These are phyloP conservation scores for Porodaedalea pini DNA, from an alignment of 1,284 basidiomycete species.

Conservation along the genomic window DNA sequence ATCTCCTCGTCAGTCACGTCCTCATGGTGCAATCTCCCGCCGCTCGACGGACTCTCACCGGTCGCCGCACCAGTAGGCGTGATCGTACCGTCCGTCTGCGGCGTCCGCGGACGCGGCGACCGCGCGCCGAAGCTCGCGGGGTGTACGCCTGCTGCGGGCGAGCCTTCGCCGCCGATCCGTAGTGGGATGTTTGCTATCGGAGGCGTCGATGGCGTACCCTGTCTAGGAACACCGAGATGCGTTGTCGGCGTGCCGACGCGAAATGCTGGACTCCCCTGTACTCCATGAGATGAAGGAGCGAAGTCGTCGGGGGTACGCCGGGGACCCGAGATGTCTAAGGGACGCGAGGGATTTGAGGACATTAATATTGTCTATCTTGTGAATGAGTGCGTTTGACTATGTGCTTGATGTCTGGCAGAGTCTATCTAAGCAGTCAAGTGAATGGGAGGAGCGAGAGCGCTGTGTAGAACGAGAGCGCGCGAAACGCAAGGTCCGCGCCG, in stretches of 20 bases:
- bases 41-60: constrained; percentile 2
- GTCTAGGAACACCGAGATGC: background rate
- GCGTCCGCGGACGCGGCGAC: constrained; percentile 2
- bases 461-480: too few relatives aligned
- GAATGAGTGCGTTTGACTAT: background rate
- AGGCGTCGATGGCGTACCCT: constrained; percentile 18
- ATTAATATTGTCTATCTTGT: background rate
- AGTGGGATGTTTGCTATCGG: constrained; percentile 21
- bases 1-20: constrained; percentile 78
- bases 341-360: constrained; percentile 11
- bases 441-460: too few relatives aligned
- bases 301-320: constrained; percentile 4
- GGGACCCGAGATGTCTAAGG: constrained; percentile 16
- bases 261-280: constrained; percentile 11
- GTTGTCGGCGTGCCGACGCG: constrained; percentile 11
- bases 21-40: constrained; percentile 41
- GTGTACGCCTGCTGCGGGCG: constrained; percentile 4
- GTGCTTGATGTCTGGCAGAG: background rate
- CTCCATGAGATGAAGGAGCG: background rate
- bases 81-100: constrained; percentile 13
- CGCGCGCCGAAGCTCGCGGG: constrained; percentile 11
- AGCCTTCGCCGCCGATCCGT: constrained; percentile 7
- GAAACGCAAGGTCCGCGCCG: too few relatives aligned
- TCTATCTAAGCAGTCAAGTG: background rate
- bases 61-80: background rate